Percentiles rank a stretch among this genome's conserved stretches.
These are phyloP conservation scores for Sophora flavescens DNA, from an alignment of 306 rosid genomes.

Conservation along the genomic window DNA sequence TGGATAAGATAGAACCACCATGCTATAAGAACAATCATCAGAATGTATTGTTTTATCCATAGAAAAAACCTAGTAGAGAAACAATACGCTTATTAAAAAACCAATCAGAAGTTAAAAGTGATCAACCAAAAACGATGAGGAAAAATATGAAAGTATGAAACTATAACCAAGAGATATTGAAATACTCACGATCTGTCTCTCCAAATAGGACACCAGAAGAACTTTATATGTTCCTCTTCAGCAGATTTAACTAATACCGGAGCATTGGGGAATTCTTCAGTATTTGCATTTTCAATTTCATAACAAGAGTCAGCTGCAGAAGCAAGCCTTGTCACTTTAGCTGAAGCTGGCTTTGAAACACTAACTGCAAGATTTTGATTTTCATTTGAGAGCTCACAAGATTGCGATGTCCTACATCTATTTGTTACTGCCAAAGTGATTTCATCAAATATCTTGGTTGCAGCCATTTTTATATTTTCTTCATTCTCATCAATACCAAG, in stretches of 20 bases:
- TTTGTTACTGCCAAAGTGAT: constrained; percentile 39
- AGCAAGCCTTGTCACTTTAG: constrained; percentile 45
- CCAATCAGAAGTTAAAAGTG: constrained; percentile 41
- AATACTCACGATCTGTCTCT: constrained; percentile 63
- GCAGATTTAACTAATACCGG: constrained; percentile 33
- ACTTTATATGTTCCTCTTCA: constrained; percentile 47
- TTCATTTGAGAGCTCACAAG: constrained; percentile 42
- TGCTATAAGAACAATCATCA: constrained; percentile 45
- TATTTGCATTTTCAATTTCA: constrained; percentile 53
- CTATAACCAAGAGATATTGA: constrained; percentile 20
- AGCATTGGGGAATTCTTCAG: constrained; percentile 41
- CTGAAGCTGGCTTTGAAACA: constrained; percentile 42
- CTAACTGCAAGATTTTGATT: constrained; percentile 37
- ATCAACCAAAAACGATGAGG: constrained; percentile 30
- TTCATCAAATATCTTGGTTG: constrained; percentile 35
- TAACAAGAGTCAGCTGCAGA: constrained; percentile 41
- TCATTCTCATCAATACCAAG: constrained; percentile 33
- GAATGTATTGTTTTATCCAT: constrained; percentile 39
- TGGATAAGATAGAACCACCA: constrained; percentile 47
- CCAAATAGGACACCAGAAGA: constrained; percentile 48
- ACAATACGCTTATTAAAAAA: constrained; percentile 7
- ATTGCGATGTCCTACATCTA: constrained; percentile 43
- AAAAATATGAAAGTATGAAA: constrained; percentile 3
- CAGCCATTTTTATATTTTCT: constrained; percentile 36
- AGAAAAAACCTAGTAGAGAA: constrained; percentile 43